Percentiles rank a stretch among this genome's conserved stretches.
phyloP scores from a whole-genome alignment of 1,139 yeast genomes.

The Waltiozyma sp. region DNA sequence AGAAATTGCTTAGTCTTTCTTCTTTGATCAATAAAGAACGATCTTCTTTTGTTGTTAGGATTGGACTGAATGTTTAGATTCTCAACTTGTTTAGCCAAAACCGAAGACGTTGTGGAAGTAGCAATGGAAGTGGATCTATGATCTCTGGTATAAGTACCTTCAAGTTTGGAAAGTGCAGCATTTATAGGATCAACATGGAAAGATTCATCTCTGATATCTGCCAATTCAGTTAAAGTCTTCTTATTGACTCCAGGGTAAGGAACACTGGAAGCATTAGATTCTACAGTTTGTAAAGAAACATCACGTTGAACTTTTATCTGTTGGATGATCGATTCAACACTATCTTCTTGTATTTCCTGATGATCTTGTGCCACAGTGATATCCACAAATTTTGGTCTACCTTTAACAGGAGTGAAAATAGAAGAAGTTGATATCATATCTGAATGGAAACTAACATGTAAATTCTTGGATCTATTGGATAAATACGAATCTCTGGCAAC shows the following conservation, averaged over 20 bases:
- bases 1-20: conserved; percentile 23
- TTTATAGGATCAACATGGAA: conserved; percentile 61
- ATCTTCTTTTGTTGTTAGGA: conserved; percentile 14
- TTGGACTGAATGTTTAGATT: conserved; percentile 19
- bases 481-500: conserved; percentile 11
- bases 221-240: conserved; percentile 55
- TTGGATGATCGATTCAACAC: not conserved
- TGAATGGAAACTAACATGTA: conserved; percentile 8
- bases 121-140: not conserved
- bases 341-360: conserved; percentile 6
- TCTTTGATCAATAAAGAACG: conserved; percentile 26
- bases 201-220: conserved; percentile 73
- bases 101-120: conserved; percentile 9
- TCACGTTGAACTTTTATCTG: not conserved
- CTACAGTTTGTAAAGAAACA: conserved; percentile 2
- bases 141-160: conserved; percentile 40
- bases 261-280: conserved; percentile 24
- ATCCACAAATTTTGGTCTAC: conserved; percentile 6
- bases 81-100: conserved; percentile 21
- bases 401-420: conserved; percentile 9
- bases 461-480: conserved; percentile 11
- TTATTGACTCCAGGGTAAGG: conserved; percentile 55
- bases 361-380: conserved; percentile 9
- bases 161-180: conserved; percentile 64
- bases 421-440: conserved; percentile 9